phyloP scores from a whole-genome alignment of 345 rosid species.

The Angophora floribunda region DNA sequence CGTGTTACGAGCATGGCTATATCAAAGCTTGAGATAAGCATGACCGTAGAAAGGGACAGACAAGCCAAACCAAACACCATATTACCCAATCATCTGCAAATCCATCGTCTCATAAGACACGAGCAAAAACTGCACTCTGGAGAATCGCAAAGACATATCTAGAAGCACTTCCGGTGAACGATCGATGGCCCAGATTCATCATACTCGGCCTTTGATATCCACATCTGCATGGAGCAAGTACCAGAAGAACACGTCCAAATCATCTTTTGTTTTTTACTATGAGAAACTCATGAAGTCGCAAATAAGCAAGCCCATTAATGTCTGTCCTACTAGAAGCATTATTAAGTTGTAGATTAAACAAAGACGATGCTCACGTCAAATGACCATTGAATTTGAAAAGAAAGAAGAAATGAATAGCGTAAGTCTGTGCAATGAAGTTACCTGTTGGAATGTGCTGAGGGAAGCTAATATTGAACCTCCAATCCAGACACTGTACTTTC shows the following conservation, averaged over 20 bases:
- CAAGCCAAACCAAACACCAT: constrained; percentile 1
- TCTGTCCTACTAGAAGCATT: not conserved
- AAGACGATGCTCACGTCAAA: not conserved
- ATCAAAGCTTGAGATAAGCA: not conserved
- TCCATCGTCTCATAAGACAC: not conserved
- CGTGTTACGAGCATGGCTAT: not conserved
- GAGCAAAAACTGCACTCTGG: not conserved
- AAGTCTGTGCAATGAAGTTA: not conserved
- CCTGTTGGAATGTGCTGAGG: constrained; percentile 31
- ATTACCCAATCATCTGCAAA: not conserved
- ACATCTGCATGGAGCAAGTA: constrained; percentile 8
- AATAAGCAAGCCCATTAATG: not conserved
- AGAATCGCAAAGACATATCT: not conserved
- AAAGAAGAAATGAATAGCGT: not conserved
- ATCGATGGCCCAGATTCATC: constrained; percentile 19
- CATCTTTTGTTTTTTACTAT: not conserved
- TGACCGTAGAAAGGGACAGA: not conserved
- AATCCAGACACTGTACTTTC: constrained; percentile 26
- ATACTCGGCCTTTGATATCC: constrained; percentile 17
- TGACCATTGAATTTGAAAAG: not conserved
- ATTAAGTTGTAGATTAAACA: not conserved
- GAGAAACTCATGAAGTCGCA: not conserved
- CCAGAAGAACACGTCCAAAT: not conserved
- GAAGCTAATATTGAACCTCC: constrained; percentile 24
- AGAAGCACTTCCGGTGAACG: constrained; percentile 24